Evolutionary conservation across 2,329 filamentous ascomycete genomes (phyloP).

Genomic region (Fusarium succisae): DNA sequence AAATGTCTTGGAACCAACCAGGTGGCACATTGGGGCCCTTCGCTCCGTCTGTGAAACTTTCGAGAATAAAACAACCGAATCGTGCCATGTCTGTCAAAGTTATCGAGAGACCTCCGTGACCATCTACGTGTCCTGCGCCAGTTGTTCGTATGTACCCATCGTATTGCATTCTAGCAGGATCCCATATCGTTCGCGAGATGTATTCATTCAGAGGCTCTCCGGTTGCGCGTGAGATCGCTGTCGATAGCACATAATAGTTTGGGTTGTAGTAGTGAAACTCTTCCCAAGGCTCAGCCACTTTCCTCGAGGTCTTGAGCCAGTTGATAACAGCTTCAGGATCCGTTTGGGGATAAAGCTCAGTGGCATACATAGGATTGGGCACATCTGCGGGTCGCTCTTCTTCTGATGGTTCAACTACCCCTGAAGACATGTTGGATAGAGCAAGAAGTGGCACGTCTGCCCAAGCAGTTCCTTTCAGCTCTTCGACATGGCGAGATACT

Average conservation of each 20-base stretch:
- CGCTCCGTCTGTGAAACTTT: not conserved
- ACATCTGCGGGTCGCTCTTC: slow-evolving; percentile 20
- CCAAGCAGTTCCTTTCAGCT: slow-evolving; percentile 24
- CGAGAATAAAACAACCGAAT: slow-evolving; percentile 25
- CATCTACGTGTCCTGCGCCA: slow-evolving; percentile 25
- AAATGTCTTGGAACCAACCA: slow-evolving; percentile 22
- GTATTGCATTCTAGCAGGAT: slow-evolving; percentile 32
- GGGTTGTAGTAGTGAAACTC: slow-evolving; percentile 38
- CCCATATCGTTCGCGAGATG: slow-evolving; percentile 26
- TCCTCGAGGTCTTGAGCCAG: slow-evolving; percentile 24
- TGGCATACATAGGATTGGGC: slow-evolving; percentile 30
- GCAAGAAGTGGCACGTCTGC: slow-evolving; percentile 26
- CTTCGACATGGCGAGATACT: slow-evolving; percentile 19
- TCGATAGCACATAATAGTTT: slow-evolving; percentile 26
- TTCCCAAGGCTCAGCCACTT: slow-evolving; percentile 30
- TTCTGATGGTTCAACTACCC: slow-evolving; percentile 23
- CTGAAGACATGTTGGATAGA: slow-evolving; percentile 27
- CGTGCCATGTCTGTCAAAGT: slow-evolving; percentile 27
- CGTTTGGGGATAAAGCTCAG: slow-evolving; percentile 22
- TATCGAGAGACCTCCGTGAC: slow-evolving; percentile 19
- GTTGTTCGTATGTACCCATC: slow-evolving; percentile 31
- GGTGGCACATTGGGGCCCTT: slow-evolving; percentile 9
- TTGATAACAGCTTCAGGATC: slow-evolving; percentile 18
- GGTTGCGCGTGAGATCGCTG: slow-evolving; percentile 21
- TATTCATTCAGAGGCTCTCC: slow-evolving; percentile 20